These are phyloP conservation scores for Aspergillus pseudoviridinutans DNA, from an alignment of 2,329 filamentous ascomycete species.

Conservation along the genomic window DNA sequence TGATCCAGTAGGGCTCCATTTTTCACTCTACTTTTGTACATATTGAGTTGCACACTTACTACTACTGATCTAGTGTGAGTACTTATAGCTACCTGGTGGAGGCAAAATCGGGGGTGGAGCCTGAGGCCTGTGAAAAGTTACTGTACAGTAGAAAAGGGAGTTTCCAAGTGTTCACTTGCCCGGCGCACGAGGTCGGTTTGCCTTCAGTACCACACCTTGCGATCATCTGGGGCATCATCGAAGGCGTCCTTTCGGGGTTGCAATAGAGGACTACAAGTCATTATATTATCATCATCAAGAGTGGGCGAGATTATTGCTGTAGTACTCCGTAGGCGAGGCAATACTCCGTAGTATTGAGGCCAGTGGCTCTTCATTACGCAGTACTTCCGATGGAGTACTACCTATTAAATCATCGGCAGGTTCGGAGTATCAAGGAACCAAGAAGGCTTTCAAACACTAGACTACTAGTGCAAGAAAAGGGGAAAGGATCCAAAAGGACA, in stretches of 20 bases:
- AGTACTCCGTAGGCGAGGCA: neutral
- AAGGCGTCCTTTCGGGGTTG: too few species aligned
- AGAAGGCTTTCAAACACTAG: too few species aligned
- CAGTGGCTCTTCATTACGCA: too few species aligned
- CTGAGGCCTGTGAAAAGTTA: neutral
- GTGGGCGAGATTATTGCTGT: neutral
- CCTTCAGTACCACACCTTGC: neutral
- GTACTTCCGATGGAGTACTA: too few species aligned
- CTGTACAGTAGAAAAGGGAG: neutral
- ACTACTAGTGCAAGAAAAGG: neutral
- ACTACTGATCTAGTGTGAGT: neutral
- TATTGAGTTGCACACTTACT: neutral
- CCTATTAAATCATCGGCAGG: neutral
- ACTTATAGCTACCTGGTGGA: slow-evolving; percentile 1
- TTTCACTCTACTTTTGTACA: neutral
- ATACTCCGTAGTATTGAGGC: too few species aligned
- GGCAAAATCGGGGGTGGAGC: slow-evolving; percentile 12
- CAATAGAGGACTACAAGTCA: neutral
- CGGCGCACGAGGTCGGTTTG: neutral
- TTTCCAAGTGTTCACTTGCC: neutral
- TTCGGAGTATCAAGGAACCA: neutral
- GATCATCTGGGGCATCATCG: neutral
- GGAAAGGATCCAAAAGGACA: neutral
- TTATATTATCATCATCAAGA: neutral
- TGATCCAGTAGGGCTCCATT: slow-evolving; percentile 2